Conservation (phyloP, 371 early-diverging fungal genomes). For the Mitosporidium daphniae region DNA sequence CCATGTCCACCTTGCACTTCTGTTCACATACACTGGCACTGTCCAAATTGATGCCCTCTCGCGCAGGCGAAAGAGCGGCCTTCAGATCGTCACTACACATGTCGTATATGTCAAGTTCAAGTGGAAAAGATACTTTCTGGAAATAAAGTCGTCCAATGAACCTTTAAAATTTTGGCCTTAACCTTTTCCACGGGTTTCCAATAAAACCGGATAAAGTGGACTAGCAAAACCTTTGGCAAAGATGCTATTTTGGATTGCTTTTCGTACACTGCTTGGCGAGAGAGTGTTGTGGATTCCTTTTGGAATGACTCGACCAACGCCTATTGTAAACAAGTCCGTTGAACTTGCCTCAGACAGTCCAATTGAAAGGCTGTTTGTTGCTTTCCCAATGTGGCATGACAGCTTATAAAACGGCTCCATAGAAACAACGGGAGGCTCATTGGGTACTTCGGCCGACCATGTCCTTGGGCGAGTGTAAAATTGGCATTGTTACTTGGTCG, state of each 20-base stretch:
- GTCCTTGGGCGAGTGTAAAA: no score
- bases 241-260: slow-evolving; percentile 30
- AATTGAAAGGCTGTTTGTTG: no score
- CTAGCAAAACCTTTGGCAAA: slow-evolving; percentile 44
- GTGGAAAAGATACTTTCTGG: slow-evolving; percentile 1
- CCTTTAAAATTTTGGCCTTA: slow-evolving; percentile 60
- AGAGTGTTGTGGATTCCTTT: slow-evolving; percentile 41
- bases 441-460: no score
- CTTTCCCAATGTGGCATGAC: no score
- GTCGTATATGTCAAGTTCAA: neutral
- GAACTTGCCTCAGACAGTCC: no score
- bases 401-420: slow-evolving; percentile 29
- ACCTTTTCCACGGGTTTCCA: slow-evolving; percentile 49
- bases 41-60: slow-evolving; percentile 19
- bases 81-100: neutral
- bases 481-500: no score
- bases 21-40: neutral
- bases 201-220: slow-evolving; percentile 67
- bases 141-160: no score
- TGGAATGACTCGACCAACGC: slow-evolving; percentile 36
- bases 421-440: slow-evolving; percentile 18
- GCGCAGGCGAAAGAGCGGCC: no score
- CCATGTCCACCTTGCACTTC: neutral
- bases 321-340: slow-evolving; percentile 8
- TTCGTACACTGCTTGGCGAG: slow-evolving; percentile 29